phyloP scores from a whole-genome alignment of 352 stramenopile species.

The Phytophthora ramorum region DNA sequence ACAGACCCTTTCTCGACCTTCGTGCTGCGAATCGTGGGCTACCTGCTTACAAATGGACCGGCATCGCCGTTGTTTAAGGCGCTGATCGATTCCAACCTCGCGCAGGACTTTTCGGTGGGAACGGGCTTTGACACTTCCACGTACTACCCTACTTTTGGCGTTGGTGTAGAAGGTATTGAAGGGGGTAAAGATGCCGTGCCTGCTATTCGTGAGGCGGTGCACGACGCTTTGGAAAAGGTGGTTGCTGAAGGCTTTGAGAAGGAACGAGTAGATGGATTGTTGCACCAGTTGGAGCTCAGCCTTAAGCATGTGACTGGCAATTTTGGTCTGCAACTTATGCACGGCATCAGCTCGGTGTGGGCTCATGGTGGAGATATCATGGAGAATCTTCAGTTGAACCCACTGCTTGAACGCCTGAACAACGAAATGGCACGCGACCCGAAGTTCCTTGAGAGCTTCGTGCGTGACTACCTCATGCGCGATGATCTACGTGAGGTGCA shows the following conservation, averaged over 20 bases:
- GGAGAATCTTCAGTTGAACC: conserved; percentile 74
- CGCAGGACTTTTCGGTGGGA: conserved; percentile 79
- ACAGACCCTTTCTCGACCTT: conserved; percentile 83
- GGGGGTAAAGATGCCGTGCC: conserved; percentile 53
- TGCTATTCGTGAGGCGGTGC: conserved; percentile 65
- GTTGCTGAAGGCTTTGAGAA: conserved; percentile 75
- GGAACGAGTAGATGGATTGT: conserved; percentile 70
- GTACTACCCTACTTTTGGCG: conserved; percentile 78
- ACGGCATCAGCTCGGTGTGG: conserved; percentile 75
- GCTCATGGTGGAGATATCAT: conserved; percentile 72
- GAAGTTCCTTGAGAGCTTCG: conserved; percentile 70
- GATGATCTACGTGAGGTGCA: conserved; percentile 62
- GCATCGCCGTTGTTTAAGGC: conserved; percentile 86
- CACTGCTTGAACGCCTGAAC: conserved; percentile 62
- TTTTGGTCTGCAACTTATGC: conserved; percentile 84
- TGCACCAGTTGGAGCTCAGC: conserved; percentile 85
- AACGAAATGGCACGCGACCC: conserved; percentile 68
- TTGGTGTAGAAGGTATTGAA: conserved; percentile 78
- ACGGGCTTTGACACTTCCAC: conserved; percentile 86
- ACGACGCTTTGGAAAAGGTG: conserved; percentile 60
- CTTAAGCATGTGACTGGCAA: conserved; percentile 87
- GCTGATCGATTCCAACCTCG: conserved; percentile 78
- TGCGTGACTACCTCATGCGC: conserved; percentile 60
- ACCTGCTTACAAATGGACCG: conserved; percentile 80
- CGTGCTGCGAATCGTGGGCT: conserved; percentile 79